Evolutionary conservation across 2,329 filamentous ascomycete genomes (phyloP), one percentile per base, ranked within the genome.

Genomic region (Parastagonospora avenae): DNA sequence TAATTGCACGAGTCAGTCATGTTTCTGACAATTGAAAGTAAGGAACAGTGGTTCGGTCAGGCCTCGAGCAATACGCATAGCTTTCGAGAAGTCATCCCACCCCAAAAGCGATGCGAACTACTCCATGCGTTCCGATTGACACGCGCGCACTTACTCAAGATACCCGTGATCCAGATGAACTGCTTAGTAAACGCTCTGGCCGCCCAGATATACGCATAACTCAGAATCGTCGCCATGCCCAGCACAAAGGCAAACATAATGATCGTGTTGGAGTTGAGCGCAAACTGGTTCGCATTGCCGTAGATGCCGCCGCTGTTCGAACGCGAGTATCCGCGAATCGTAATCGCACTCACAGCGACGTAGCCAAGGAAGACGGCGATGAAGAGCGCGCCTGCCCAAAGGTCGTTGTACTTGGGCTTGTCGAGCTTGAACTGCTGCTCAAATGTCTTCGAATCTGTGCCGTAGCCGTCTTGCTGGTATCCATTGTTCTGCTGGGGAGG

Each of bases 381-480:
- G 62, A 95, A 84, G 67, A 97, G 77, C 35, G 95, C 77, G 4
- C 89, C 92, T 3, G 92, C 92, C 93, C 92, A 97, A 24, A 90
- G 70, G 71, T 97, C 93, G 66, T 97, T 91, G 76, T 83, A 96
- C 73, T 93, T 95, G n/a, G 91, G 91, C 57, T 80, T 86, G 44
- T 90, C 84, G 45, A 97, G 74, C 74, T 88, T 88, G 80, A 97
- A 97, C 1, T 86, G 84, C 67, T 97, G 83, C 15, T 93, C 85
- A 69, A 95, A 97, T 12, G 69, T 77, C 39, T 63, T 63, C 69
- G 44, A 40, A 36, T 82, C 81, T 56, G 78, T 76, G 33, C 61
- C 62, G 24, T 67, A 66, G 33, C 66, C 55, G 46, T 62, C 63
- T 46, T 70, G 66, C 41, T 50, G 48, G 14, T 69, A 67, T 7